Evolutionary conservation across 2,329 filamentous ascomycete species (phyloP).

Genomic region (Magnaporthales sp.): DNA sequence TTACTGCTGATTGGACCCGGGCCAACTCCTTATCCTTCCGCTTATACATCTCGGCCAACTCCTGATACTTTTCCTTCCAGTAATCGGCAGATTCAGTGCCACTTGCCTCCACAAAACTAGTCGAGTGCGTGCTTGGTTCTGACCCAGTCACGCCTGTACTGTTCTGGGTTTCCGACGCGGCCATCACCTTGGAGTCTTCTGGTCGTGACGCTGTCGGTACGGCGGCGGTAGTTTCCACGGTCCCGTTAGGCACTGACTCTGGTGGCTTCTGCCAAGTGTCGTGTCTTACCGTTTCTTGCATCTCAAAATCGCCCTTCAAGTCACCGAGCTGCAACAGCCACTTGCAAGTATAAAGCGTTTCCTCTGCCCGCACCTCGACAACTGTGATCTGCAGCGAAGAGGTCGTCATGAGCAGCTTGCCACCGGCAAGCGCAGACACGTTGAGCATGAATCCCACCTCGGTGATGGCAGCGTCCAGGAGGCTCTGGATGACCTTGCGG

Average conservation of each 20-base stretch:
- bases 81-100: conserved; percentile 23
- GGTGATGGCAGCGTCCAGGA: conserved; percentile 24
- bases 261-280: conserved; percentile 26
- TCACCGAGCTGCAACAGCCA: conserved; percentile 49
- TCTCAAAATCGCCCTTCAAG: conserved; percentile 42
- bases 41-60: conserved; percentile 50
- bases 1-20: conserved; percentile 32
- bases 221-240: conserved; percentile 10
- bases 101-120: conserved; percentile 6
- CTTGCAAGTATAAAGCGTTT: conserved; percentile 38
- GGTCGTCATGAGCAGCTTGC: conserved; percentile 37
- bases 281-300: conserved; percentile 38
- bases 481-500: conserved; percentile 41
- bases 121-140: background rate
- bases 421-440: conserved; percentile 47
- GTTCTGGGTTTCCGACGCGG: conserved; percentile 8
- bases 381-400: conserved; percentile 31
- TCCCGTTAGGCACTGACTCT: conserved; percentile 10
- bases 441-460: conserved; percentile 52
- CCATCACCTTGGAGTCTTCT: conserved; percentile 5
- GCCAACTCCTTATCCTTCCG: conserved; percentile 46
- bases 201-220: conserved; percentile 2
- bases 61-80: conserved; percentile 45
- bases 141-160: conserved; percentile 12
- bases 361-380: conserved; percentile 29